A percentile compares a stretch with the other conserved stretches of the same genome.
phyloP scores from a whole-genome alignment of 768 basidiomycete genomes.

The Mycena belliarum region DNA sequence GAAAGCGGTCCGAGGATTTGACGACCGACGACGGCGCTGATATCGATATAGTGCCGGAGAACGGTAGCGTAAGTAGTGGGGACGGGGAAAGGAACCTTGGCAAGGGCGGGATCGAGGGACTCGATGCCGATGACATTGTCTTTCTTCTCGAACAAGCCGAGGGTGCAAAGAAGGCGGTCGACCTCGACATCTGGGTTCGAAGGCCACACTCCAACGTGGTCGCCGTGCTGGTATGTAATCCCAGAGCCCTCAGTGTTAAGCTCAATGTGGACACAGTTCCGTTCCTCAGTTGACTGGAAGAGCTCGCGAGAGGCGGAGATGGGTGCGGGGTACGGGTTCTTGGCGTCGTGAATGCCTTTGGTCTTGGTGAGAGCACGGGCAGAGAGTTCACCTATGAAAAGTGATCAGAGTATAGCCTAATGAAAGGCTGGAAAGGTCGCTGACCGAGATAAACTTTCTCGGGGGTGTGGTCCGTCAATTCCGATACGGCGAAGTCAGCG shows the following conservation, averaged over 20 bases:
- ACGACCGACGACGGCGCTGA: slow-evolving; percentile 91
- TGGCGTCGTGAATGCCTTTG: slow-evolving; percentile 95
- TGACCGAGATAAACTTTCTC: slow-evolving; percentile 94
- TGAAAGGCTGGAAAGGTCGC: slow-evolving; percentile 23
- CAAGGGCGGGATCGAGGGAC: slow-evolving; percentile 95
- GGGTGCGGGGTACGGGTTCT: slow-evolving; percentile 94
- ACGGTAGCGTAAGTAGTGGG: slow-evolving; percentile 94
- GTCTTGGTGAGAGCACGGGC: slow-evolving; percentile 91
- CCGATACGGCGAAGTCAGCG: slow-evolving; percentile 90
- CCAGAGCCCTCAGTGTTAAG: slow-evolving; percentile 93
- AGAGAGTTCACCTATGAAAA: slow-evolving; percentile 86
- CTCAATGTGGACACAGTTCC: slow-evolving; percentile 95
- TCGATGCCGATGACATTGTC: slow-evolving; percentile 88
- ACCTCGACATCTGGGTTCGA: slow-evolving; percentile 92
- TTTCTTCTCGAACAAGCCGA: slow-evolving; percentile 81
- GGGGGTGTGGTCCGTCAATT: slow-evolving; percentile 68
- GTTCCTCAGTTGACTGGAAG: slow-evolving; percentile 68
- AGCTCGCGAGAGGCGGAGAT: slow-evolving; percentile 79
- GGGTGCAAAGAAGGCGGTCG: slow-evolving; percentile 79
- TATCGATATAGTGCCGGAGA: slow-evolving; percentile 95
- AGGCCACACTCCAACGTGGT: slow-evolving; percentile 98
- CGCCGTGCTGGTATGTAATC: slow-evolving; percentile 98
- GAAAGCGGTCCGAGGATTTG: slow-evolving; percentile 87
- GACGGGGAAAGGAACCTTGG: slow-evolving; percentile 98
- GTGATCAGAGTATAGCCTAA: slow-evolving; percentile 15